Evolutionary conservation across 441 rosid genomes (phyloP), one percentile per base, ranked within the genome.

Genomic region (Jatropha multifida): DNA sequence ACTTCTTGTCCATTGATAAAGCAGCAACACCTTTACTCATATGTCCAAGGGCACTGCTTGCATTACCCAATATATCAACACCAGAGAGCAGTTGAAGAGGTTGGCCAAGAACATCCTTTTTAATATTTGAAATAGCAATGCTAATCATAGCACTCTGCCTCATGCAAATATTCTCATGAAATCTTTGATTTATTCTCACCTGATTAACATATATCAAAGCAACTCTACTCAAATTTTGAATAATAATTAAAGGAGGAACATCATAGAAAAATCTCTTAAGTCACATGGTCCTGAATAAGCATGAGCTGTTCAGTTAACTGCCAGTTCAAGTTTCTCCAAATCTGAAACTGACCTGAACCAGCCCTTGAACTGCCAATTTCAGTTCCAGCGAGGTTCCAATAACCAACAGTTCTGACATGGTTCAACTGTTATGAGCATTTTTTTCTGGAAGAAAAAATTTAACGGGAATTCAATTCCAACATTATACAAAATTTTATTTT

Each of bases 1-100:
- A 93, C 78, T 91, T 92, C 81, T 92, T 94, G 81, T 94, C 99
- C 99, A 96, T 94, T 75, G 98, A 96, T 74, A 94, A 84, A 78
- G 98, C 98, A 86, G 99, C 99, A 55, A 92, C 92, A 66, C 99
- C 98, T 92, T 94, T 93, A 88, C 99, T 93, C 99, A 94, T 92
- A 86, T 93, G 97, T 55, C 98, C 99, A 81, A 92, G 98, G 3
- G 99, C 99, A 73, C 98, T 96, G 86, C 99, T 96, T 74, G 99
- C 99, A 77, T 94, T 96, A 70, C 99, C 98, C 89, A 96, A 84
- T 86, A 93, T 93, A 82, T 96, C 99, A 79, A 96, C 91, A 80
- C 99, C 97, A 46, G 97, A 94, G 38, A 96, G 98, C 82, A 96
- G 83, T 83, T 94, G 99, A 83, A 90, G 94, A 69, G 99, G 98